These are phyloP conservation scores for Echium plantagineum DNA, from an alignment of 257 asterid species.

Conservation along the genomic window DNA sequence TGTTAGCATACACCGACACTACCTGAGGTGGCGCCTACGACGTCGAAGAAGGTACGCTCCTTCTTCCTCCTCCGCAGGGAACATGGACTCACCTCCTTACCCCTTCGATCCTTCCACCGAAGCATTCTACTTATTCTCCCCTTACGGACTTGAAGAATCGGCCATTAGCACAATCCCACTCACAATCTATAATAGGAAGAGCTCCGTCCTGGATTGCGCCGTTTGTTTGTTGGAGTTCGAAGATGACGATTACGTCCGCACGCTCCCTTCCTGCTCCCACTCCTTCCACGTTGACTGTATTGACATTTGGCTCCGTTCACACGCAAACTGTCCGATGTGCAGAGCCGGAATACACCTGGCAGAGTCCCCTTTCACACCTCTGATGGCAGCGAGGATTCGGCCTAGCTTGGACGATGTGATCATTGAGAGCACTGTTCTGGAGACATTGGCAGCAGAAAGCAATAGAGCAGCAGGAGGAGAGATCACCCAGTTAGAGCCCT, in stretches of 20 bases:
- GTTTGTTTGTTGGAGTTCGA: constrained; percentile 85
- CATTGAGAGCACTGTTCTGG: constrained; percentile 44
- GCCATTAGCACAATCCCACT: constrained; percentile 78
- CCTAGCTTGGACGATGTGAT: constrained; percentile 76
- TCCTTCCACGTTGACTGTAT: constrained; percentile 92
- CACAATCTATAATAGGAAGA: constrained; percentile 46
- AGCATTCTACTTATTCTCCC: constrained; percentile 65
- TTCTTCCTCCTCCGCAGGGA: constrained; percentile 68
- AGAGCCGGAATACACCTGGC: constrained; percentile 67
- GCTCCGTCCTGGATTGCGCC: constrained; percentile 66
- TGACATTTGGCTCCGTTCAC: constrained; percentile 90
- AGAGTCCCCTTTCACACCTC: constrained; percentile 77
- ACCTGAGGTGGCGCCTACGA: constrained; percentile 58
- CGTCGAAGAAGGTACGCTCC: constrained; percentile 48
- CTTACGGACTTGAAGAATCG: constrained; percentile 83
- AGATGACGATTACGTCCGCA: constrained; percentile 69
- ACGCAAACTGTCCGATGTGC: constrained; percentile 93
- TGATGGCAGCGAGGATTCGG: constrained; percentile 83
- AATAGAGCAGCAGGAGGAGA: constrained; percentile 17
- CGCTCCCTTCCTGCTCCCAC: constrained; percentile 76
- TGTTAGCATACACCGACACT: constrained; percentile 49
- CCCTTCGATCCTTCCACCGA: constrained; percentile 38
- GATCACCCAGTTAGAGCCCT: constrained; percentile 38
- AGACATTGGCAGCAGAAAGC: constrained; percentile 14
- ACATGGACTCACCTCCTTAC: constrained; percentile 69